Base-by-base conservation (phyloP, 2,329 filamentous ascomycete species). In the Ascochyta rabiei region DNA sequence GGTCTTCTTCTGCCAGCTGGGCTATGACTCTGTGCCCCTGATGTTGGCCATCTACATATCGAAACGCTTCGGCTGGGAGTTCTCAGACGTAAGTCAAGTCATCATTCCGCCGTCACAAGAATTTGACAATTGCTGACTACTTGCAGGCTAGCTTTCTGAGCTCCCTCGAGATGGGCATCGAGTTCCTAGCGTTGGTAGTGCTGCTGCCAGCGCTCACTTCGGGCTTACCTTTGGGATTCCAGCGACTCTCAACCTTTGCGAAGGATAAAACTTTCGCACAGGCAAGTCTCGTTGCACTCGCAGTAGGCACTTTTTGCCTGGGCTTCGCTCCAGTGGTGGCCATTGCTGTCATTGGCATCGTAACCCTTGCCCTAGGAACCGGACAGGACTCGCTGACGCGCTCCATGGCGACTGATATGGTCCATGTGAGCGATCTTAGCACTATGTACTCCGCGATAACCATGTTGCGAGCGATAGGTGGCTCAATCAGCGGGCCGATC, bases 41-140 rank as follows among this genome's bases (percentile, higher is more conserved):
- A 62, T 66, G 59, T 21, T 66, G 34, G 44, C 57, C 2, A 60
- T 66, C 19, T 63, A 63, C 16, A 50, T 66, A 12, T 63, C 59
- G 12, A 63, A 63, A 39, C 53, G 61, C 1, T 66, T 57, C 31
- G 55, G 53, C 1, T 66, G 63, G 63, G 46, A 18, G 1, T 63
- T 66, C 21, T 48, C 61, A 21, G 30, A 63, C 34, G 63, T 66
- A 52, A 58, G 63, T 55, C 6, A 16, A 16, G 4, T n/a, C 16
- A 18, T 28, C 9, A 15, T 18, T 9, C n/a, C 31, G 12, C 2
- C 21, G 10, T 23, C 10, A 15, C 4, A 40, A 6, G 8, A 12
- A 12, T 4, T 5, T n/a, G 16, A 24, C 28, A 30, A 44, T 45
- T 57, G 10, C 26, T 26, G 2, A 48, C 18, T 16, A 6, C 6